Evolutionary conservation across 257 asterid genomes (phyloP).

Genomic region (Capsicum baccatum): DNA sequence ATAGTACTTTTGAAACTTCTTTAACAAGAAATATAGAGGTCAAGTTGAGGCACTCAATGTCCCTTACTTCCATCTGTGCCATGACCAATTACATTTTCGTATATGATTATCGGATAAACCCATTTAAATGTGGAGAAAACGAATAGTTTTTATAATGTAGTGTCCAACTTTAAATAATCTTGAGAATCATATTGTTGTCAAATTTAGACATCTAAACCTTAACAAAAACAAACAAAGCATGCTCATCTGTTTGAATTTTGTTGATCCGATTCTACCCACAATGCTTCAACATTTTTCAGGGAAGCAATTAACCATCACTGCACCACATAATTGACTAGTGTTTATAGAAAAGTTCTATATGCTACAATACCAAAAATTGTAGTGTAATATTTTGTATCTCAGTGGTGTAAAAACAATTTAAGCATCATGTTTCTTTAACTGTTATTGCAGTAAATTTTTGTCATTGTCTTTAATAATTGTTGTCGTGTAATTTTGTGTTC

Average conservation of each 20-base stretch:
- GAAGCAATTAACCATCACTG: neutral
- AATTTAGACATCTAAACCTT: neutral
- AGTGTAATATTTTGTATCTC: neutral
- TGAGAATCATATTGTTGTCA: neutral
- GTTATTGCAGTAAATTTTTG: neutral
- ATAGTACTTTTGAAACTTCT: neutral
- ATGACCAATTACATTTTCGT: neutral
- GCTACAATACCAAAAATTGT: neutral
- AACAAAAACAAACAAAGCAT: neutral
- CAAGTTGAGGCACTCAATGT: neutral
- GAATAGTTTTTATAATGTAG: neutral
- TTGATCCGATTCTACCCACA: neutral
- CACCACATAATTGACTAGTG: conserved; percentile 3
- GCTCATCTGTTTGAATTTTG: neutral
- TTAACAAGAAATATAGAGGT: neutral
- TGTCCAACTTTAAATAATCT: neutral
- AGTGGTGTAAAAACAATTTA: neutral
- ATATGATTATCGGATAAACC: neutral
- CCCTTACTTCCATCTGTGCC: neutral
- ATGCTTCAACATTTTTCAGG: no score
- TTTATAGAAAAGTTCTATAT: neutral
- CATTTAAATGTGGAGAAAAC: neutral
- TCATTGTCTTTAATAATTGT: neutral
- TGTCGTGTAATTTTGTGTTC: neutral
- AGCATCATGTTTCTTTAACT: neutral